A percentile compares a stretch with the other conserved stretches of the same genome.
Evolutionary conservation across 805 yeast genomes (phyloP).

Genomic region (Metschnikowia henanensis): DNA sequence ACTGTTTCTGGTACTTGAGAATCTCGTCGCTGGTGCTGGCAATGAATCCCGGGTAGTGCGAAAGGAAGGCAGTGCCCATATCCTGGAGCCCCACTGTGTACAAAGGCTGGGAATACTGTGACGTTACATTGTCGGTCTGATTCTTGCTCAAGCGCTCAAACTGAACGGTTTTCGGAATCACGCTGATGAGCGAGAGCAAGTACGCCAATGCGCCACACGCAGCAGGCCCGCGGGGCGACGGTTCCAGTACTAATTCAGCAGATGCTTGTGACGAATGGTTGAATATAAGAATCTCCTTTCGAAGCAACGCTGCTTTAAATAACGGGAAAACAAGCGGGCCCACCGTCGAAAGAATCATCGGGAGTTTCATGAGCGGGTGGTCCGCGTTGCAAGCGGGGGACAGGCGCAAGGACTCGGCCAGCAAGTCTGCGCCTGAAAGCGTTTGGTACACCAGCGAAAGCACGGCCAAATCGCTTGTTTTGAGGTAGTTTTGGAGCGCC

Average conservation of each 20-base stretch:
- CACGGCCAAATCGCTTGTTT: constrained; percentile 18
- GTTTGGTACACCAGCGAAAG: constrained; percentile 20
- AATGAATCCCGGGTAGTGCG: constrained; percentile 39
- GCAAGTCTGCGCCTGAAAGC: constrained; percentile 11
- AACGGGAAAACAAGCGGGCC: constrained; percentile 68
- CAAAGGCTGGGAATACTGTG: constrained; percentile 45
- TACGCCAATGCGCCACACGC: constrained; percentile 50
- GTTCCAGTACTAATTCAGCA: constrained; percentile 10
- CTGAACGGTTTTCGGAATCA: constrained; percentile 58
- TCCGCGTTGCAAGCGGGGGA: constrained; percentile 20
- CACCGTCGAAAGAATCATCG: constrained; percentile 45
- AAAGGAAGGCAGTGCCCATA: constrained; percentile 21
- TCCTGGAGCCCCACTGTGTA: constrained; percentile 67
- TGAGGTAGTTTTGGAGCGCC: constrained; percentile 25
- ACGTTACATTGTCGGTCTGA: constrained; percentile 1
- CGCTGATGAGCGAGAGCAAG: constrained; percentile 57
- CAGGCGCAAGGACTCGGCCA: constrained; percentile 14
- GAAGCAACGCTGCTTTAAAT: constrained; percentile 61
- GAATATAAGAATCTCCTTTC: constrained; percentile 51
- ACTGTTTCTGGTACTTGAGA: constrained; percentile 48
- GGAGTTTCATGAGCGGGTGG: constrained; percentile 45
- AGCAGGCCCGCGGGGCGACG: constrained; percentile 13
- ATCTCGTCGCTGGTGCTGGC: constrained; percentile 71
- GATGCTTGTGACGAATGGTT: constrained; percentile 15
- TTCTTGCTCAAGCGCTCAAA: constrained; percentile 16